Conservation (phyloP, 2,329 filamentous ascomycete genomes). For the Ascocoryne sarcoides region DNA sequence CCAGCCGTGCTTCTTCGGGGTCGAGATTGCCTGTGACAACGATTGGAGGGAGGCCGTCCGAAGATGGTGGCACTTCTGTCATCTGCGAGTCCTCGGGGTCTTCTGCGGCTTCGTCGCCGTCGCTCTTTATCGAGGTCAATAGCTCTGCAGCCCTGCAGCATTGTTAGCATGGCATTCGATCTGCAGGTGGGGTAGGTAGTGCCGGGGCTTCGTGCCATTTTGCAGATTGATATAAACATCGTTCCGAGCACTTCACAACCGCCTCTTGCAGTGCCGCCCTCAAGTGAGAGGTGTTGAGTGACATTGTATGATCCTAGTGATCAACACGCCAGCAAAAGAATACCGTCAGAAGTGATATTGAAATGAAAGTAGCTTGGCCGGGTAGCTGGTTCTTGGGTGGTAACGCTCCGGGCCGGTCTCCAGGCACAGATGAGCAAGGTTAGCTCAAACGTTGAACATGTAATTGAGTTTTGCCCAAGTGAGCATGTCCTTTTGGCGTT, state of each 20-base stretch:
- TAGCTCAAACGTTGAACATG: too few relatives aligned
- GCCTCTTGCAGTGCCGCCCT: conserved; percentile 71
- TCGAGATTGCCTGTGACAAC: conserved; percentile 51
- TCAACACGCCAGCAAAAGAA: too few relatives aligned
- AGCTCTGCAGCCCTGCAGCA: conserved; percentile 79
- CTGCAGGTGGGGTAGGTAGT: background rate
- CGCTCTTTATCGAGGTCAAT: conserved; percentile 62
- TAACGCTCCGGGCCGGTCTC: too few relatives aligned
- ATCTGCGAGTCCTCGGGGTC: conserved; percentile 51
- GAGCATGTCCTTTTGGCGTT: too few relatives aligned
- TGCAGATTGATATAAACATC: conserved; percentile 89
- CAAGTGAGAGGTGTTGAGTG: conserved; percentile 41
- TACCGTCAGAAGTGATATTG: too few relatives aligned
- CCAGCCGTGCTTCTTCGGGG: conserved; percentile 63
- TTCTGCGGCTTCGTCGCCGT: conserved; percentile 31
- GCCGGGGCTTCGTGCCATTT: conserved; percentile 86
- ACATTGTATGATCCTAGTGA: conserved; percentile 17
- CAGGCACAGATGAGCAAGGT: too few relatives aligned
- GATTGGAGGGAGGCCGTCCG: conserved; percentile 40
- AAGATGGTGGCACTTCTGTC: conserved; percentile 43
- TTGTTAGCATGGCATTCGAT: conserved; percentile 12
- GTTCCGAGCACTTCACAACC: conserved; percentile 82
- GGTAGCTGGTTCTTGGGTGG: too few relatives aligned
- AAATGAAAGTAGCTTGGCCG: too few relatives aligned
- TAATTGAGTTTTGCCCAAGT: too few relatives aligned